Evolutionary conservation across 1,284 basidiomycete genomes (phyloP).

Genomic region (Malassezia nana): DNA sequence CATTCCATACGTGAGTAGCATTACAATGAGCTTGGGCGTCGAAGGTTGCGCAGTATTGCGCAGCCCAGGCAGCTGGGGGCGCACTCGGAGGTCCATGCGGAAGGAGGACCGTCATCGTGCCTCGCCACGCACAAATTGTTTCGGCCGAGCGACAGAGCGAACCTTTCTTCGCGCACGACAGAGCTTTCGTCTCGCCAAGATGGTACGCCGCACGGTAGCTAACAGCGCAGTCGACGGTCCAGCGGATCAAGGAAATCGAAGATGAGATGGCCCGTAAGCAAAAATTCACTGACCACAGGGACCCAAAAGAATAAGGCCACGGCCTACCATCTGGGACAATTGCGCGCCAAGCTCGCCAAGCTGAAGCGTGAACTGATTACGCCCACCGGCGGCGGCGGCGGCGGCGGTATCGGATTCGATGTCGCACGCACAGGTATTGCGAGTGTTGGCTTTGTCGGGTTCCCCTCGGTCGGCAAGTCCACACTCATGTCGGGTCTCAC

Average conservation of each 20-base stretch:
- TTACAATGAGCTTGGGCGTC: constrained; percentile 1
- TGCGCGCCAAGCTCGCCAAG: constrained; percentile 97
- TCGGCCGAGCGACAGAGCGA: constrained; percentile 12
- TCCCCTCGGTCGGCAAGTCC: constrained; percentile 59
- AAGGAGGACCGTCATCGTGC: not conserved
- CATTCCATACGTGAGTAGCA: constrained; percentile 5
- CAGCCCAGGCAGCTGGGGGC: not conserved
- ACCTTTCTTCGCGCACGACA: constrained; percentile 1
- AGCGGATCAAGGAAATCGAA: constrained; percentile 47
- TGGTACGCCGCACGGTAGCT: constrained; percentile 7
- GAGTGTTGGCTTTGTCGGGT: constrained; percentile 62
- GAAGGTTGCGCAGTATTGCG: not conserved
- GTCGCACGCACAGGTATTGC: constrained; percentile 92
- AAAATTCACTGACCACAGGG: constrained; percentile 34
- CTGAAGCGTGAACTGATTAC: constrained; percentile 85
- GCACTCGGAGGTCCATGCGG: not conserved
- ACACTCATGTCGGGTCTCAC: constrained; percentile 92
- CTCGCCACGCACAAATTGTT: not conserved
- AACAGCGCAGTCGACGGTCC: constrained; percentile 28
- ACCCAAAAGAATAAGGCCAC: constrained; percentile 87
- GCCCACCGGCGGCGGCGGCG: constrained; percentile 68
- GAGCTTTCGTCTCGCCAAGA: constrained; percentile 3
- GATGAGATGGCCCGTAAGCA: constrained; percentile 43
- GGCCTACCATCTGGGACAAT: constrained; percentile 78
- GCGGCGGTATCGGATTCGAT: constrained; percentile 62